These are phyloP conservation scores for Aspergillus sp. DNA, from an alignment of 2,329 filamentous ascomycete genomes.

Conservation along the genomic window DNA sequence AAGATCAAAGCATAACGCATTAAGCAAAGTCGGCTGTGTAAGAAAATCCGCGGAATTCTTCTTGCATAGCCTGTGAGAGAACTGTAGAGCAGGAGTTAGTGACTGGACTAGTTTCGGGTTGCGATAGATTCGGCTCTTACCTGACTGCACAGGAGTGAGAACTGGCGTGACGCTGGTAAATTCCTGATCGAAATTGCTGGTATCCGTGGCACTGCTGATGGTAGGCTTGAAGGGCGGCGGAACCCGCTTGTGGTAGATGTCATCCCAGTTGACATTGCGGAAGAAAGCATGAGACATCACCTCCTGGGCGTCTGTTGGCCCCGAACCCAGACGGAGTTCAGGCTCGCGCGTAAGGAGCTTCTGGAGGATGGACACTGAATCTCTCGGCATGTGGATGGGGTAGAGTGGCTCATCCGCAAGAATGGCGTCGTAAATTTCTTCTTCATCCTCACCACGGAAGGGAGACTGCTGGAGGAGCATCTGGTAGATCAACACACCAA, in stretches of 20 bases:
- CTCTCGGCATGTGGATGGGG: conserved; percentile 96
- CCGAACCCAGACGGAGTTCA: conserved; percentile 85
- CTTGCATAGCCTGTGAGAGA: conserved; percentile 96
- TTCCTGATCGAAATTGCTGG: conserved; percentile 98
- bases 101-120: conserved; percentile 1
- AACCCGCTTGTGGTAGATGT: conserved; percentile 94
- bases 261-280: conserved; percentile 96
- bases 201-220: conserved; percentile 91
- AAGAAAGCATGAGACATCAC: conserved; percentile 99
- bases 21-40: conserved; percentile 90
- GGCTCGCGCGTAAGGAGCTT: conserved; percentile 95
- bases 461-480: conserved; percentile 99
- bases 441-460: conserved; percentile 97
- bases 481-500: conserved; percentile 97
- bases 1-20: conserved; percentile 20
- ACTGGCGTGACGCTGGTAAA: conserved; percentile 98
- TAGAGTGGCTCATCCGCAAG: conserved; percentile 96
- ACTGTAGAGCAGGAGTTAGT: conserved; percentile 54
- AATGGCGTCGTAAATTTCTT: conserved; percentile 99
- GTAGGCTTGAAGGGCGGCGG: conserved; percentile 83
- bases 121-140: conserved; percentile 53
- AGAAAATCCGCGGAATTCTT: conserved; percentile 98
- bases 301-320: conserved; percentile 95
- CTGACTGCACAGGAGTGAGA: conserved; percentile 92
- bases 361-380: conserved; percentile 95